phyloP scores from a whole-genome alignment of 306 rosid genomes.

The Rosa persica region DNA sequence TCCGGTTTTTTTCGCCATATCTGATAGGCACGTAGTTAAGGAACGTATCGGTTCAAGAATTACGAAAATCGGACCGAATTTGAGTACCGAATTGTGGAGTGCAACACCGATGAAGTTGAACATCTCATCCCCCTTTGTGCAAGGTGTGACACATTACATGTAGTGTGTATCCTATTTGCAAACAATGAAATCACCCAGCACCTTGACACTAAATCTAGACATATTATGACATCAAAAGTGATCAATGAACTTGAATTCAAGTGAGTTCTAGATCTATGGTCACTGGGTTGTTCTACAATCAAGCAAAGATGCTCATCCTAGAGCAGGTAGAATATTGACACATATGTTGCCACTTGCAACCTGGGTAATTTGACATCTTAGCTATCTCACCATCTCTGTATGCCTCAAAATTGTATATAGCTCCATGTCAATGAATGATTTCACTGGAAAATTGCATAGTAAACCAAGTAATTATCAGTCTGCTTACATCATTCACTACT shows the following conservation, averaged over 20 bases:
- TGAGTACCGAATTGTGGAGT: conserved; percentile 21
- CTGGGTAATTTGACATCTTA: not conserved
- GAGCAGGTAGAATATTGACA: conserved; percentile 6
- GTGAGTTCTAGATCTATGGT: not conserved
- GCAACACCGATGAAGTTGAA: conserved; percentile 55
- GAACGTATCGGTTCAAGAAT: conserved; percentile 45
- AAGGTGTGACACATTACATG: conserved; percentile 23
- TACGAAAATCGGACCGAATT: conserved; percentile 30
- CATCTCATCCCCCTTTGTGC: conserved; percentile 32
- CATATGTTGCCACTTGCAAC: conserved; percentile 9
- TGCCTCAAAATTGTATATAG: not conserved
- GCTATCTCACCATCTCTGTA: not conserved
- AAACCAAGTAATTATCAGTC: not conserved
- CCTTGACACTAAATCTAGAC: conserved; percentile 3
- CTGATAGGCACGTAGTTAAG: conserved; percentile 34
- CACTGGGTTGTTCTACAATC: not conserved
- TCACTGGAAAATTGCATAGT: not conserved
- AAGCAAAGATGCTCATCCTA: not conserved
- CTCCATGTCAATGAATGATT: not conserved
- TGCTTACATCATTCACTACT: conserved; percentile 4
- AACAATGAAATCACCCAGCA: not conserved
- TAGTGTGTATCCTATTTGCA: conserved; percentile 1
- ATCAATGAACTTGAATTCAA: conserved; percentile 6
- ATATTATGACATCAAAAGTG: not conserved
- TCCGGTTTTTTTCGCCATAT: not conserved